Evolutionary conservation across 805 yeast genomes (phyloP), one percentile per base, ranked within the genome.

Genomic region (Kodamaea sagamina): DNA sequence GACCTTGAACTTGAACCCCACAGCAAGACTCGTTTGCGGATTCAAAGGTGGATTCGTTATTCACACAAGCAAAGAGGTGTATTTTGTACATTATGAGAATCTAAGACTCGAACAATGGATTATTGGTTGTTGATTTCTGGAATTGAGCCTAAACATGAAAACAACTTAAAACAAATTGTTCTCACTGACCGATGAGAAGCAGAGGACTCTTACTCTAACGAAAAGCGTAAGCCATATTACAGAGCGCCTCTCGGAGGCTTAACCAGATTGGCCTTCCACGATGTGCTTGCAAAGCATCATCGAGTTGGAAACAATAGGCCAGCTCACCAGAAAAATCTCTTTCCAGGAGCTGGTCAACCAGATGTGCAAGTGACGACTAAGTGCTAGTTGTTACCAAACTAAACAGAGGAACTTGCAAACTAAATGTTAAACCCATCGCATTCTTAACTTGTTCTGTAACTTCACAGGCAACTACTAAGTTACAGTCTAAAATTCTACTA

Each of bases 291-390:
- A 85, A 52, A 76, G 83, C 45, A 75, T 92, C 2, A 68, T 89
- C 41, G 88, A 88, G 53, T 67, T 93, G 39, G 97, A 92, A 56
- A 59, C 73, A 1, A 63, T 78, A 57, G 89, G 88, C 1, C 63
- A 72, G 29, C 73, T 90, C 6, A 71, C 84, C 2, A 74, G 95
- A 46, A 67, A 74, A 22, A 79, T 88, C 57, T 80, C 84, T 13
- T 88, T 82, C 61, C 98, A 93, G 58, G 81, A 78, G 16, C 58
- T 93, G 10, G 64, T 93, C 46, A 89, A 89, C 55, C 88, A 86
- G 49, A 83, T 93, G n/a, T n/a, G n/a, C n/a, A n/a, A n/a, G n/a
- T n/a, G n/a, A n/a, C n/a, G n/a, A n/a, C n/a, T n/a, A n/a, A n/a
- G n/a, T n/a, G n/a, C n/a, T n/a, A n/a, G n/a, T n/a, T n/a, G n/a